A percentile compares a stretch with the other conserved stretches of the same genome.
Evolutionary conservation across 2,329 filamentous ascomycete species (phyloP).

Genomic region (Arthroderma sp.): DNA sequence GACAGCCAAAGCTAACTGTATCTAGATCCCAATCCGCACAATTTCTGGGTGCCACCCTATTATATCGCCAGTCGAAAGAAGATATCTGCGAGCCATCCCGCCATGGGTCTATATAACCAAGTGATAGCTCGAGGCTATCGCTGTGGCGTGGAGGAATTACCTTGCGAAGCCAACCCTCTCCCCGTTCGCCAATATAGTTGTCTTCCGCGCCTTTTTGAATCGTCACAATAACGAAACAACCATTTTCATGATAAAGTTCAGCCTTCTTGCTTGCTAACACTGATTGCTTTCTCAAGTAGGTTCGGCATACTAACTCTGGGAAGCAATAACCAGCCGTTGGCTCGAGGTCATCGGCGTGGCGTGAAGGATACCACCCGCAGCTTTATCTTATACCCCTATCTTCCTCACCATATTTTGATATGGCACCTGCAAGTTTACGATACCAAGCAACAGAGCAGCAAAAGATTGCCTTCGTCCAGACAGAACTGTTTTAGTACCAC

Average conservation of each 20-base stretch:
- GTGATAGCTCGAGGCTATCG: constrained; percentile 3
- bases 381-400: neutral
- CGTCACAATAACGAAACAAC: too few relatives aligned
- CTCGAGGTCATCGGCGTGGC: neutral
- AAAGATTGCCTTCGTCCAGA: too few relatives aligned
- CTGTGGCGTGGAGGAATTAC: constrained; percentile 2
- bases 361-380: neutral
- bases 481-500: too few relatives aligned
- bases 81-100: neutral
- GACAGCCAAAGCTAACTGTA: too few relatives aligned
- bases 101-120: constrained; percentile 3
- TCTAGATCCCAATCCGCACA: neutral
- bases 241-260: too few relatives aligned
- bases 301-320: too few relatives aligned
- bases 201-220: too few relatives aligned
- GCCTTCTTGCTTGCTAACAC: too few relatives aligned
- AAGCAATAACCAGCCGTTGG: neutral
- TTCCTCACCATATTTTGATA: neutral
- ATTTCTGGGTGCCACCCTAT: neutral
- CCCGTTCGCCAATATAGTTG: too few relatives aligned
- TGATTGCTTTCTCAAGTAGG: too few relatives aligned
- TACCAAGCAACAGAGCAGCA: too few relatives aligned
- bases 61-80: neutral
- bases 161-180: neutral
- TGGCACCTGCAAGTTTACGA: too few relatives aligned